Percentiles rank a stretch among this genome's conserved stretches.
Conservation (phyloP, 73 alveolate genomes). For the Tetrahymena malaccensis region DNA sequence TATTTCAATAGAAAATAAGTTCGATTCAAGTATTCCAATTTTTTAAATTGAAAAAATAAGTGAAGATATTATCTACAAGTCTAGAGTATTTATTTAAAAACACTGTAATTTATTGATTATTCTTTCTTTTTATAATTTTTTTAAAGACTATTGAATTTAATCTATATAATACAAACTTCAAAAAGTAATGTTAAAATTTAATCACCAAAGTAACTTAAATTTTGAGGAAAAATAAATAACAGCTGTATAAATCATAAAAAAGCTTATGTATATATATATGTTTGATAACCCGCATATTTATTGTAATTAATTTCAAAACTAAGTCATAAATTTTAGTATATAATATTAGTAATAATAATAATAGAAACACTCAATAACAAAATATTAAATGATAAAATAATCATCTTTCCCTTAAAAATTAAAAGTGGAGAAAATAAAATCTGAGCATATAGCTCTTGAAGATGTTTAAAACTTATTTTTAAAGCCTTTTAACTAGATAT, state of each 20-base stretch:
- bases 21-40: background rate
- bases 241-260: background rate
- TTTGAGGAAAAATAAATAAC: background rate
- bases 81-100: too few species aligned
- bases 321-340: background rate
- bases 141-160: background rate
- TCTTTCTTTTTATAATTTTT: background rate
- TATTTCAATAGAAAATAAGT: background rate
- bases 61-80: background rate
- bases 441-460: background rate
- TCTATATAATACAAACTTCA: background rate
- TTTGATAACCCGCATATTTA: background rate
- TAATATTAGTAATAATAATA: background rate
- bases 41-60: too few species aligned
- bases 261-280: too few species aligned
- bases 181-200: background rate
- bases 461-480: background rate
- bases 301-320: background rate
- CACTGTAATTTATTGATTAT: background rate
- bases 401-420: background rate
- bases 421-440: background rate
- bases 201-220: background rate
- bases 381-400: background rate
- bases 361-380: background rate
- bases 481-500: background rate